A percentile compares a stretch with the other conserved stretches of the same genome.
These are phyloP conservation scores for Boletus eberwhitei DNA, from an alignment of 768 basidiomycete genomes.

Conservation along the genomic window DNA sequence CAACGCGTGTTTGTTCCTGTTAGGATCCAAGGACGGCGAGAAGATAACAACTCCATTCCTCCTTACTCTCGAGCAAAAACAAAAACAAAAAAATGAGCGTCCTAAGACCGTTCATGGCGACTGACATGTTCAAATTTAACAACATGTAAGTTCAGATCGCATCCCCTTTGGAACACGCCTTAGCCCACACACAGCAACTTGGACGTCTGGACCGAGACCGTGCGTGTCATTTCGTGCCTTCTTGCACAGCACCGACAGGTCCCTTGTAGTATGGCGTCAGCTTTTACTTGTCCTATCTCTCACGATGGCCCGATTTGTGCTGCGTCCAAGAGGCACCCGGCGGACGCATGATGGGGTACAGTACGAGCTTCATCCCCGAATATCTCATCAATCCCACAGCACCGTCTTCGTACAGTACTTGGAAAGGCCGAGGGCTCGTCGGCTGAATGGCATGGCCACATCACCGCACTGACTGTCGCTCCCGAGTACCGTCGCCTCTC, in stretches of 20 bases:
- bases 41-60: not conserved
- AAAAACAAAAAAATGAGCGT: conserved; percentile 85
- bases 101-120: conserved; percentile 79
- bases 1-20: conserved; percentile 26
- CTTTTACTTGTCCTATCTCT: conserved; percentile 87
- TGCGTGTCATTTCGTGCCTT: conserved; percentile 35
- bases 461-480: conserved; percentile 92
- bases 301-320: conserved; percentile 91
- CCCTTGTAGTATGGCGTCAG: conserved; percentile 70
- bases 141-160: conserved; percentile 57
- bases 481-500: conserved; percentile 89
- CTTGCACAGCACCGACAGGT: not conserved
- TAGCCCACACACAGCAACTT: conserved; percentile 60
- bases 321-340: conserved; percentile 77
- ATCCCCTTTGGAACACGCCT: not conserved
- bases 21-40: conserved; percentile 24
- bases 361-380: conserved; percentile 43
- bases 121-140: conserved; percentile 91
- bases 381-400: conserved; percentile 6
- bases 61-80: not conserved
- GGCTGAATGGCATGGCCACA: conserved; percentile 87
- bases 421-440: conserved; percentile 86
- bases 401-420: conserved; percentile 54
- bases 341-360: conserved; percentile 90
- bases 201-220: conserved; percentile 97